Conservation (phyloP, 2,329 filamentous ascomycete genomes). For the Cephalotrichum gorgonifer region DNA sequence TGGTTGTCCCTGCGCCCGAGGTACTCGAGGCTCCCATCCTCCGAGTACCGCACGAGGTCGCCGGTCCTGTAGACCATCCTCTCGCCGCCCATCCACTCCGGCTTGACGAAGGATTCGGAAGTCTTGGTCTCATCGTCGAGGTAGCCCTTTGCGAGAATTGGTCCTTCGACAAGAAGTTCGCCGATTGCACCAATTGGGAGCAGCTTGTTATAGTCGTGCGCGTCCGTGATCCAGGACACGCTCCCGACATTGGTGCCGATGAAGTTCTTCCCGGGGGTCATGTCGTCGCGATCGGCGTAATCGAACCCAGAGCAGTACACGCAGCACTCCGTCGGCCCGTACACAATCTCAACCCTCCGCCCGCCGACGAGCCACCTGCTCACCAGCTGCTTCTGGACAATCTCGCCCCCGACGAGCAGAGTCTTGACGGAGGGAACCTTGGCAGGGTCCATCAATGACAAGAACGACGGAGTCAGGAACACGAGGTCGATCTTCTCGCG, state of each 20-base stretch:
- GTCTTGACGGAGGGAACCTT: slow-evolving; percentile 9
- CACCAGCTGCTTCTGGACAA: slow-evolving; percentile 19
- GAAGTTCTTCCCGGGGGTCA: background rate
- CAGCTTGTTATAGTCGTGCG: slow-evolving; percentile 32
- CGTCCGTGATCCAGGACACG: slow-evolving; percentile 39
- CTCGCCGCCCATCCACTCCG: slow-evolving; percentile 41
- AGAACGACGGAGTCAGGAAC: slow-evolving; percentile 9
- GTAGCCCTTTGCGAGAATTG: slow-evolving; percentile 53
- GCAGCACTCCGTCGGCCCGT: slow-evolving; percentile 29
- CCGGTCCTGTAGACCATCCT: slow-evolving; percentile 47
- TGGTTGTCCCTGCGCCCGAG: slow-evolving; percentile 56
- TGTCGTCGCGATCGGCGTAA: background rate
- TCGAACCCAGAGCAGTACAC: slow-evolving; percentile 12
- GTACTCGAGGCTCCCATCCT: slow-evolving; percentile 41
- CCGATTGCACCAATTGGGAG: slow-evolving; percentile 37
- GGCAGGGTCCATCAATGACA: slow-evolving; percentile 7
- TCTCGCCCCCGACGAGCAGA: slow-evolving; percentile 14
- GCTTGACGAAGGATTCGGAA: slow-evolving; percentile 42
- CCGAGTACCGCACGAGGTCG: slow-evolving; percentile 44
- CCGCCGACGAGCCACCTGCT: slow-evolving; percentile 13
- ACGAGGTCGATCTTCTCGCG: background rate
- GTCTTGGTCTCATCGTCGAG: slow-evolving; percentile 48
- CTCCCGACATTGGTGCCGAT: slow-evolving; percentile 9
- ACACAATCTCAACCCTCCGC: slow-evolving; percentile 23
- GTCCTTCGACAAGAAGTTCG: slow-evolving; percentile 43